Conservation (phyloP, 805 yeast species). For the Candida schatavii region DNA sequence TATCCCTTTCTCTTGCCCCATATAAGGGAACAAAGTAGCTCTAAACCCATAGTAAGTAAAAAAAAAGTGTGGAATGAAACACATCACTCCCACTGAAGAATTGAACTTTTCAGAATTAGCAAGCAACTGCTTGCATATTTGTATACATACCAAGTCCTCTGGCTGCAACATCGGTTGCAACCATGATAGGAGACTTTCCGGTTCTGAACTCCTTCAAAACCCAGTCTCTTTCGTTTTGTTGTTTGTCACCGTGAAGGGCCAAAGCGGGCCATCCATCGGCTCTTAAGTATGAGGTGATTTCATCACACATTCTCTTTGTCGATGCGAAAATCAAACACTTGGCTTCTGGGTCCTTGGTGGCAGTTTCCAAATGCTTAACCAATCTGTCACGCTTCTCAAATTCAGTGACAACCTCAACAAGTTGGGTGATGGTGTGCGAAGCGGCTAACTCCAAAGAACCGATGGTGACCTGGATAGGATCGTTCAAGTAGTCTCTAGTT, state of each 20-base stretch:
- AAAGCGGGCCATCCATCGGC: constrained; percentile 98
- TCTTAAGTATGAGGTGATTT: constrained; percentile 85
- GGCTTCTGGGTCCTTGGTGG: constrained; percentile 66
- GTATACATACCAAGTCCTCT: constrained; percentile 96
- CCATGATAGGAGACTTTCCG: constrained; percentile 95
- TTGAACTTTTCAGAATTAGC: neutral
- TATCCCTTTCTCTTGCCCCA: neutral
- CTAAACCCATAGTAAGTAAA: constrained; percentile 11
- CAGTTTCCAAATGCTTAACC: constrained; percentile 75
- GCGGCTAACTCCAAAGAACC: constrained; percentile 97
- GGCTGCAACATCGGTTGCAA: constrained; percentile 99
- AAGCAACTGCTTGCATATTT: too few relatives aligned
- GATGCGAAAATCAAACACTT: constrained; percentile 89
- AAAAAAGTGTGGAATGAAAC: too few relatives aligned
- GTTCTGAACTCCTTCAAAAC: constrained; percentile 87
- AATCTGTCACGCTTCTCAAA: constrained; percentile 93
- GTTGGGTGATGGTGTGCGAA: constrained; percentile 91
- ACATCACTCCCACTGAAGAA: constrained; percentile 2
- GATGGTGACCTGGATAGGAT: constrained; percentile 93
- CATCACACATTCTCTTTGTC: constrained; percentile 98
- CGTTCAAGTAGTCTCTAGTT: constrained; percentile 86
- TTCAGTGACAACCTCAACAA: constrained; percentile 86
- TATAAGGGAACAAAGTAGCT: neutral
- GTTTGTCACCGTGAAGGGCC: constrained; percentile 98
- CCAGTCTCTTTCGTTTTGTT: constrained; percentile 98